These are phyloP conservation scores for Podospora anserina DNA, from an alignment of 495 filamentous ascomycete species.

Conservation along the genomic window DNA sequence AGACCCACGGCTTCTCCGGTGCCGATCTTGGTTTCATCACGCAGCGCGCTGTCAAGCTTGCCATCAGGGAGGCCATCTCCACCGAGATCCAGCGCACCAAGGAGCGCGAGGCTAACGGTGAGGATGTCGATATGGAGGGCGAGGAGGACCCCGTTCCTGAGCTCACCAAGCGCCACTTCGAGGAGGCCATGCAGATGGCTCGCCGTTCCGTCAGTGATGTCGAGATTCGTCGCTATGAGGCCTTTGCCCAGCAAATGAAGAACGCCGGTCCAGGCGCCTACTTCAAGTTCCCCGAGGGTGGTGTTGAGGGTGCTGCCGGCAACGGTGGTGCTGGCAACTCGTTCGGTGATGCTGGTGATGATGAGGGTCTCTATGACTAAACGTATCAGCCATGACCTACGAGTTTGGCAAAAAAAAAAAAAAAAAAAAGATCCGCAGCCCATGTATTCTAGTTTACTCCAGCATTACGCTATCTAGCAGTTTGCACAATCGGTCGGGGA, in stretches of 20 bases:
- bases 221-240: conserved; percentile 96
- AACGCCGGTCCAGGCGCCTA: conserved; percentile 88
- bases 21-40: conserved; percentile 99
- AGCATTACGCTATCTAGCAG: background rate
- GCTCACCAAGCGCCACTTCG: conserved; percentile 93
- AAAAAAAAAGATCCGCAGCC: background rate
- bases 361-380: conserved; percentile 79
- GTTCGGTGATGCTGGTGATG: conserved; percentile 81
- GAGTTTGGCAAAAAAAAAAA: background rate
- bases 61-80: conserved; percentile 95
- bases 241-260: conserved; percentile 98
- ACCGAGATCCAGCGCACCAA: conserved; percentile 84
- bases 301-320: conserved; percentile 54
- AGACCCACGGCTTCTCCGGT: conserved; percentile 98
- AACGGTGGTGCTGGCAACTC: conserved; percentile 52
- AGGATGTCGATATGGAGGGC: conserved; percentile 72
- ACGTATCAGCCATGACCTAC: background rate
- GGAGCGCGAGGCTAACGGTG: conserved; percentile 80
- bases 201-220: conserved; percentile 92
- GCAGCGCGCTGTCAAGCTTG: conserved; percentile 97
- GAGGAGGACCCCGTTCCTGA: conserved; percentile 97
- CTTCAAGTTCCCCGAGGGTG: conserved; percentile 90
- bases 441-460: conserved; percentile 4
- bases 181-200: conserved; percentile 94
- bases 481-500: background rate